Conservation (phyloP, 345 rosid species). For the Syzygium grande region DNA sequence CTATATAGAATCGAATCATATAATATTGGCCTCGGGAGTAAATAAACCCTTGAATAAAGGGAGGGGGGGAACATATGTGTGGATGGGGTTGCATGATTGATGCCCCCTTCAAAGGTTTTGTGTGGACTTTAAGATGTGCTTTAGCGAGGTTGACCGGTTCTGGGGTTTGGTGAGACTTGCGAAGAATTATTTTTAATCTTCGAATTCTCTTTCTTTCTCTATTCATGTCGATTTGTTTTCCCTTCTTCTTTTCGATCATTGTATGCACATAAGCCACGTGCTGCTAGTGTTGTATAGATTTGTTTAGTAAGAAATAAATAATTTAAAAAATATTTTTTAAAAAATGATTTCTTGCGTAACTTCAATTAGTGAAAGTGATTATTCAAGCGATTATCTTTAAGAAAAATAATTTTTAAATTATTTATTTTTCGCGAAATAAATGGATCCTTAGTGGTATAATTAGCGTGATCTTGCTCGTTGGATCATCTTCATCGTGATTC, state of each 20-base stretch:
- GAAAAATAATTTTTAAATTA: no score
- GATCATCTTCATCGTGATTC: background rate
- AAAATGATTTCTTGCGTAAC: no score
- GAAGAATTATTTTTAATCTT: background rate
- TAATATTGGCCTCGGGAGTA: background rate
- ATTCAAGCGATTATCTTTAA: no score
- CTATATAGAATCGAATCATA: background rate
- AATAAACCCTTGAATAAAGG: background rate
- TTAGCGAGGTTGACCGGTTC: background rate
- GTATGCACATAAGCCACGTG: background rate
- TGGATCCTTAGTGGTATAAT: background rate
- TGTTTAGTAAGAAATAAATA: no score
- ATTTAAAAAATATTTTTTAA: no score
- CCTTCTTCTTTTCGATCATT: background rate
- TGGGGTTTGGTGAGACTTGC: background rate
- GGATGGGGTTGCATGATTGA: slow-evolving; percentile 1
- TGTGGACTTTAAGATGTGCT: background rate
- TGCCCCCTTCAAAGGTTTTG: background rate
- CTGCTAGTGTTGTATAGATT: background rate
- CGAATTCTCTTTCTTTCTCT: background rate
- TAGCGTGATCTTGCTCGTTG: rapidly evolving
- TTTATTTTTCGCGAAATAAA: no score
- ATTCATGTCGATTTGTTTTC: background rate
- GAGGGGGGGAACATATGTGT: background rate
- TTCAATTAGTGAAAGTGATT: no score